Conservation (phyloP, 139 green algal species). For the Zygnema circumcarinatum region DNA sequence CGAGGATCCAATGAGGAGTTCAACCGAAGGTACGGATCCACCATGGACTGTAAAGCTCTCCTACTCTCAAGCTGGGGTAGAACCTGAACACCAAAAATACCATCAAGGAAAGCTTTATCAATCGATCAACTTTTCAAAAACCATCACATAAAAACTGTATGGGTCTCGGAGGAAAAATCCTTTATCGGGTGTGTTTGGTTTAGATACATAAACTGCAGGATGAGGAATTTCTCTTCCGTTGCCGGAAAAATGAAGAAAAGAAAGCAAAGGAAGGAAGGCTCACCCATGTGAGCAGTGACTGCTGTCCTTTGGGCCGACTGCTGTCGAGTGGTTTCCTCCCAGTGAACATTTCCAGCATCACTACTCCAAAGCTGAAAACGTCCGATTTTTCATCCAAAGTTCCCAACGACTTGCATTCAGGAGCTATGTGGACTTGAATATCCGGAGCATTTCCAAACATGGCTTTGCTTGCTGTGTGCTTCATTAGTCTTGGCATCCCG, state of each 20-base stretch:
- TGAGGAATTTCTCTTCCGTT: no score
- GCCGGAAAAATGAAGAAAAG: no score
- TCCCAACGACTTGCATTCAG: constrained; percentile 11
- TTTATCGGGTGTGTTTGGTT: no score
- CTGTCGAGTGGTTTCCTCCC: constrained; percentile 49
- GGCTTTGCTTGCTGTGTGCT: background rate
- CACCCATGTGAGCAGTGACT: constrained; percentile 54
- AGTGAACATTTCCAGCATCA: constrained; percentile 50
- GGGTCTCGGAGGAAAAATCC: no score
- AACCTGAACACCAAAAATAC: constrained; percentile 11
- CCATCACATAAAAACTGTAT: no score
- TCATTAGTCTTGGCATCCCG: constrained; percentile 18
- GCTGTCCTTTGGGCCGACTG: constrained; percentile 39
- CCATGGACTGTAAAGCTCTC: constrained; percentile 6
- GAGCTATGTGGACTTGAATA: constrained; percentile 15
- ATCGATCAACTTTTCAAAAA: no score
- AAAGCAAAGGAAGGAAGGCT: no score
- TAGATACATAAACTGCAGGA: no score
- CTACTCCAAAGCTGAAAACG: constrained; percentile 56
- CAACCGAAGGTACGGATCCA: constrained; percentile 53
- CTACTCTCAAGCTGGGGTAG: constrained; percentile 45
- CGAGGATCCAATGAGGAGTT: constrained; percentile 24
- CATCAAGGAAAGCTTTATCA: no score
- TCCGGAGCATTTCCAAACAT: constrained; percentile 13
- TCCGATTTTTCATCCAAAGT: constrained; percentile 9